These are phyloP conservation scores for Aspergillus oerlinghausenensis DNA, from an alignment of 2,329 filamentous ascomycete genomes.

Conservation along the genomic window DNA sequence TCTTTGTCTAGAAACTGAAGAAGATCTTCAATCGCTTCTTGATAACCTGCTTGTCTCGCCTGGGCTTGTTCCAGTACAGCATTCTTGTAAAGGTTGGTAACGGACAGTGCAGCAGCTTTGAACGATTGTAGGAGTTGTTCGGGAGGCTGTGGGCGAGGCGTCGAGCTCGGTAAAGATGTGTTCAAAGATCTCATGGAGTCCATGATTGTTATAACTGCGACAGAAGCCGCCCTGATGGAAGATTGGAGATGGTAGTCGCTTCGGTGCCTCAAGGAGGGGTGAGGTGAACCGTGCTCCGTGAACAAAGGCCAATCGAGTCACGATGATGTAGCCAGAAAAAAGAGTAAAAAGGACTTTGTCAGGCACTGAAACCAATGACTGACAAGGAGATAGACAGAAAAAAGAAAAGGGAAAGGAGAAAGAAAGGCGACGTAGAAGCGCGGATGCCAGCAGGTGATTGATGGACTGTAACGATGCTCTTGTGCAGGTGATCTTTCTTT, in stretches of 20 bases:
- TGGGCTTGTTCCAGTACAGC: conserved; percentile 73
- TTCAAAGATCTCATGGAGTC: conserved; percentile 62
- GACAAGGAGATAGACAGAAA: conserved; percentile 4
- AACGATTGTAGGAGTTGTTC: conserved; percentile 75
- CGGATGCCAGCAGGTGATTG: conserved; percentile 3
- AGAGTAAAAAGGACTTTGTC: not conserved
- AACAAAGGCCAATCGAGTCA: conserved; percentile 1
- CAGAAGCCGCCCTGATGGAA: conserved; percentile 6
- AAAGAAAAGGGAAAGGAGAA: conserved; percentile 1
- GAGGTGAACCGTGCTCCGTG: conserved; percentile 17
- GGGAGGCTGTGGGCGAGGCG: conserved; percentile 44
- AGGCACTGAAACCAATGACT: not conserved
- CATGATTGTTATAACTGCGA: conserved; percentile 39
- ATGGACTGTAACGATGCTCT: conserved; percentile 5
- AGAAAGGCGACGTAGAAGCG: conserved; percentile 10
- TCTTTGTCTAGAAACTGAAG: conserved; percentile 79
- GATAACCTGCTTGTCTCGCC: conserved; percentile 77
- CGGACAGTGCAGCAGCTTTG: conserved; percentile 84
- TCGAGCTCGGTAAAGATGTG: conserved; percentile 54
- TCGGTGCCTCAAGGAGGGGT: conserved; percentile 14
- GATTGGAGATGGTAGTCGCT: conserved; percentile 1
- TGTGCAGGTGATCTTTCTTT: conserved; percentile 27
- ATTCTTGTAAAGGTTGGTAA: conserved; percentile 94
- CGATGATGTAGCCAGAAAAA: not conserved
- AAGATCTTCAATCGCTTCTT: conserved; percentile 88